Base-by-base conservation (phyloP, 2,329 filamentous ascomycete genomes). In the Balansia obtecta region DNA sequence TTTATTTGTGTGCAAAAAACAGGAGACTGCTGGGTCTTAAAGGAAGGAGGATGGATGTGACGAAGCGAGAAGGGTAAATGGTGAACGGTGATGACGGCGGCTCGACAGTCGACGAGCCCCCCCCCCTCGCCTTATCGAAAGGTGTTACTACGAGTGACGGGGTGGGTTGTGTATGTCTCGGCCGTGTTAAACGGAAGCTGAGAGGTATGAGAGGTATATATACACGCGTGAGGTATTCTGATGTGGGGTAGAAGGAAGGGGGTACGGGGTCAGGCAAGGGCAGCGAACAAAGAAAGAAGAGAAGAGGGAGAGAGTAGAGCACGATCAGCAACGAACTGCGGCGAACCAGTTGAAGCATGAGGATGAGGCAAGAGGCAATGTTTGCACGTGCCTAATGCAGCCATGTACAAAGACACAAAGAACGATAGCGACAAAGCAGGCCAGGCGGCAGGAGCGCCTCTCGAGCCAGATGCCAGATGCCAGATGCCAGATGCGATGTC, bases 71-170 rank as follows among this genome's bases (percentile, higher is more conserved):
- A n/a, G n/a, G n/a, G n/a, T n/a, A n/a, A n/a, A n/a, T n/a, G n/a
- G n/a, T n/a, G n/a, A n/a, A 45, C 43, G 44, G 42, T 34, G 46
- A 43, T 15, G 50, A 34, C 42, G 30, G 33, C 32, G 7, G 34
- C 30, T 34, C 43, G 38, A 44, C 44, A 33, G 27, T 42, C 42
- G 50, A 38, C 32, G 43, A 38, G 37, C 50, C 50, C 50, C n/a
- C n/a, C n/a, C n/a, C n/a, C n/a, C n/a, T n/a, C 46, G 50, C 50
- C 46, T 51, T 51, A 32, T 46, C 50, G 46, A 34, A 34, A 49
- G 46, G 39, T 30, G 50, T 34, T 30, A 46, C 46, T 20, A n/a
- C 34, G 30, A 27, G 34, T 20, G 43, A 30, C 18, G 12, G 20
- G 18, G 46, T 43, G 41, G 50, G 16, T 18, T 15, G 22, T 32